Evolutionary conservation across 2,329 filamentous ascomycete species (phyloP), one percentile per base, ranked within the genome.

Genomic region (Sphaceloma murrayae): DNA sequence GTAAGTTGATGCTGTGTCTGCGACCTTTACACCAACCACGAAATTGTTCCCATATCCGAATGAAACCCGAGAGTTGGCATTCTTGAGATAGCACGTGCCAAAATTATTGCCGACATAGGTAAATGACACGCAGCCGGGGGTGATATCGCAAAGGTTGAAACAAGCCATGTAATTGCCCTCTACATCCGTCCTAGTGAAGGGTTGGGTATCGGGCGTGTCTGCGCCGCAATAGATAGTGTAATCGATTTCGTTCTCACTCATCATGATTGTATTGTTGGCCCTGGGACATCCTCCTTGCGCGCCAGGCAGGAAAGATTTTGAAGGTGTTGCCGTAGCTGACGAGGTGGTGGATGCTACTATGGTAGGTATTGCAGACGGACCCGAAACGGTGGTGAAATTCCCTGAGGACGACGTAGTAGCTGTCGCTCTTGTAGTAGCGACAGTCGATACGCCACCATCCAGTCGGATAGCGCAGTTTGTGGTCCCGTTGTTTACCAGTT

Each of bases 221-320:
- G 48, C 18, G 7, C 31, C 38, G 40, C 51, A 53, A 43, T 48
- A 47, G 4, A 53, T 47, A 3, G 40, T 50, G 26, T 53, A 53
- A 9, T 45, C 19, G 10, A 49, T 19, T 5, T 42, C 40, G 9
- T 49, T 47, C 21, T 49, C 48, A 21, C 44, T 43, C n/a, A 43
- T 40, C 14, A 45, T 38, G 13, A 49, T 38, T 3, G 19, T 17
- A 13, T 47, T 46, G 31, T 49, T 46, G 11, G 33, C 45, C 9
- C 32, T 6, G 4, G 48, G 48, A 11, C 48, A 49, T 11, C 36
- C 18, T 16, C 36, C 36, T n/a, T 30, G 36, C 5, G 34, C 34
- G 30, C 24, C 46, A 8, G 43, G 33, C 2, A 45, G 34, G 29
- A 44, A 48, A 3, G 46, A 49, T 9, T 36, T 39, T 6, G 46